A percentile compares a stretch with the other conserved stretches of the same genome.
Evolutionary conservation across 1,139 yeast genomes (phyloP).

Genomic region (Eremothecium cymbalariae): DNA sequence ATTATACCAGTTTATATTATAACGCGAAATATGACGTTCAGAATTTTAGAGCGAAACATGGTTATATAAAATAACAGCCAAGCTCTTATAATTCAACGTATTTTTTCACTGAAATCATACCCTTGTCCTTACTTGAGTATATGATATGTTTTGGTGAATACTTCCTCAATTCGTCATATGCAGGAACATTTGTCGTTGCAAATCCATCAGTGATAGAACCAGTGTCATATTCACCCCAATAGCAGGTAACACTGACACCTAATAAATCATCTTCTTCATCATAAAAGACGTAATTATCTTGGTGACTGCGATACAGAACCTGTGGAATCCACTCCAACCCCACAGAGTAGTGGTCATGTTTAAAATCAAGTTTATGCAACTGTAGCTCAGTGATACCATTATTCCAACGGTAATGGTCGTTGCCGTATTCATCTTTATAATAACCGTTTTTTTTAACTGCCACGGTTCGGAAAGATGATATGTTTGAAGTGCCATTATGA

Average conservation of each 20-base stretch:
- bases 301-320: conserved; percentile 35
- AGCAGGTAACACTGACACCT: conserved; percentile 54
- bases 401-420: conserved; percentile 44
- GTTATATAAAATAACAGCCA: neutral
- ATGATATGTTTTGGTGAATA: conserved; percentile 58
- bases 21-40: too few relatives aligned
- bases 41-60: too few relatives aligned
- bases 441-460: conserved; percentile 4
- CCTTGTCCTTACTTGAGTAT: conserved; percentile 59
- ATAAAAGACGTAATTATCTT: conserved; percentile 19
- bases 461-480: neutral
- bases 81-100: conserved; percentile 17
- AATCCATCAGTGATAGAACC: conserved; percentile 35
- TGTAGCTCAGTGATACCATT: conserved; percentile 56
- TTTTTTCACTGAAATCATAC: conserved; percentile 48
- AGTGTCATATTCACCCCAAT: conserved; percentile 63
- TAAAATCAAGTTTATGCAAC: conserved; percentile 59
- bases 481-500: conserved; percentile 24
- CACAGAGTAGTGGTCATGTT: conserved; percentile 44
- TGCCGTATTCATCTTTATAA: conserved; percentile 6
- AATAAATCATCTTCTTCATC: conserved; percentile 37
- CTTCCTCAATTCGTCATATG: conserved; percentile 56
- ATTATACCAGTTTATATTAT: too few relatives aligned
- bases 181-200: conserved; percentile 46
- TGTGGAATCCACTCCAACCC: conserved; percentile 76